Evolutionary conservation across 116 monocot species (phyloP).

Genomic region (Papilionanthe hybrid): DNA sequence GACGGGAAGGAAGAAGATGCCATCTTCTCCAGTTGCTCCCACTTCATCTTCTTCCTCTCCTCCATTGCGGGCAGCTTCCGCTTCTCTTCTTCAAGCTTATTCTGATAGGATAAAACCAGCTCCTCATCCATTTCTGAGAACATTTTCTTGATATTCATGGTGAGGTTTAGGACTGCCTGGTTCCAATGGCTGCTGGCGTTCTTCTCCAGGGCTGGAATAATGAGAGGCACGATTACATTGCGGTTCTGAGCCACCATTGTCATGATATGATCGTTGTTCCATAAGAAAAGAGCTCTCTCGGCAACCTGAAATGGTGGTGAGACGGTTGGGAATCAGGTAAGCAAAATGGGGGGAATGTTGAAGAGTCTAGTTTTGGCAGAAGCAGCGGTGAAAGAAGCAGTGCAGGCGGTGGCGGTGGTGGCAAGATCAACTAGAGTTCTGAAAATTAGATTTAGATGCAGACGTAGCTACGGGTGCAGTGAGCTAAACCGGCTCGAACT

Average conservation of each 20-base stretch:
- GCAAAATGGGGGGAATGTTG: background rate
- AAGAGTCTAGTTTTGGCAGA: too few species aligned
- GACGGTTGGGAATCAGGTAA: background rate
- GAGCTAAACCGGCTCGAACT: too few species aligned
- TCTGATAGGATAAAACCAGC: conserved; percentile 10
- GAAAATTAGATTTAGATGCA: too few species aligned
- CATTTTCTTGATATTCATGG: conserved; percentile 12
- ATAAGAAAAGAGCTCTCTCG: conserved; percentile 13
- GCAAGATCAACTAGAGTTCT: too few species aligned
- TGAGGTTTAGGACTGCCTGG: conserved; percentile 13
- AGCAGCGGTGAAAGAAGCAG: too few species aligned
- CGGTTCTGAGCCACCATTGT: background rate
- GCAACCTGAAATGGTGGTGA: conserved; percentile 11
- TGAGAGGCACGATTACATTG: background rate
- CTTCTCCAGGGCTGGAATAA: conserved; percentile 3
- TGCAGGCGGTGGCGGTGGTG: too few species aligned
- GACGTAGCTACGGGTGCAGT: too few species aligned
- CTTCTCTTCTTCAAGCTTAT: conserved; percentile 21
- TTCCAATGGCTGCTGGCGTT: conserved; percentile 11
- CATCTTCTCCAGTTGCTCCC: background rate
- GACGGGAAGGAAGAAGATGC: background rate
- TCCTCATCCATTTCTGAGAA: conserved; percentile 21
- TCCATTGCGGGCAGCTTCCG: conserved; percentile 15
- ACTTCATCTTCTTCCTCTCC: conserved; percentile 13
- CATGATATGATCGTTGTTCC: conserved; percentile 12